Evolutionary conservation across 768 basidiomycete genomes (phyloP), one percentile per base, ranked within the genome.

Genomic region (Boletus sp.): DNA sequence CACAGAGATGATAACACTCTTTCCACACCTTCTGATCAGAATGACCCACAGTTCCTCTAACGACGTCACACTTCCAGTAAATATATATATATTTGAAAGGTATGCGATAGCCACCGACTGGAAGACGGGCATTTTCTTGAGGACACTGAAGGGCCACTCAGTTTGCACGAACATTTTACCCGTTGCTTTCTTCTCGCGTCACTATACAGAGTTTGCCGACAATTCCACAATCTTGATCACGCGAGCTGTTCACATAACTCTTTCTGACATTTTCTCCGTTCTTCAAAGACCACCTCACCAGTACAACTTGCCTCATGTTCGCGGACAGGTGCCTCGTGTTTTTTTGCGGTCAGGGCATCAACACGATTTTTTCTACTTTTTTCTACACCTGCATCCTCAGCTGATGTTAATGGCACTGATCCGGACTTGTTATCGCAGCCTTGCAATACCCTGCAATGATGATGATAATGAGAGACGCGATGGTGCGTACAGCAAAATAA

Each of bases 281-380:
- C 30, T 48, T 30, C 37, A 28, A 46, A 32, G 28, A 47, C 39
- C 40, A 20, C 45, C 30, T 44, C 15, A 45, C 32, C n/a, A 18
- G 42, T 47, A 47, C 54, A 50, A 33, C 52, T 39, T 47, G 42
- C 55, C 58, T 58, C 60, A 18, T 60, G 58, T 51, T 39, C 29
- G 47, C 24, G 32, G 46, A 47, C 35, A 45, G 24, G 55, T 41
- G 51, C 59, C 60, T 62, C 64, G 42, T 64, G 61, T 53, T 55
- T 29, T 18, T 46, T 57, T 46, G 15, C 18, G 52, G 40, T 45
- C 41, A 54, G 11, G 18, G 32, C 17, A 15, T 46, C 36, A 44
- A 33, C 57, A 58, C 24, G 24, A 24, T 24, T 24, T 24, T 24
- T 24, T 3, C 32, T 29, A 45, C 7, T 7, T 15, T 29, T 41